These are phyloP conservation scores for Termitomyces heimii DNA, from an alignment of 768 basidiomycete genomes.

Conservation along the genomic window DNA sequence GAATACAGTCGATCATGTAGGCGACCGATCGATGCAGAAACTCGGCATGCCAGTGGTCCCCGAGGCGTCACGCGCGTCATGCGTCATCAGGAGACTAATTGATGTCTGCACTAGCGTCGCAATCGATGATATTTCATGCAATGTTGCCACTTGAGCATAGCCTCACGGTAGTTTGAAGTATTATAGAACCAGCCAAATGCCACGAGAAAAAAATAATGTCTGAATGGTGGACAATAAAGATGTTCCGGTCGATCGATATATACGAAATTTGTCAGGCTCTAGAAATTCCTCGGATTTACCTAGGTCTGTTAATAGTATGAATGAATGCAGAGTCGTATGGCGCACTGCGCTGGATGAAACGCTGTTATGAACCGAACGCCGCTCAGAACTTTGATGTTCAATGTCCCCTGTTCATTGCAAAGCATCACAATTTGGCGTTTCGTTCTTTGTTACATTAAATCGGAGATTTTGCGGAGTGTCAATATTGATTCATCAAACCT, in stretches of 20 bases:
- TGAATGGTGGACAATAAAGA: not conserved
- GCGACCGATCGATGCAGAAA: not conserved
- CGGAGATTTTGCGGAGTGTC: slow-evolving; percentile 9
- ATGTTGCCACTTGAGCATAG: not conserved
- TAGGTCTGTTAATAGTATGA: too few species aligned
- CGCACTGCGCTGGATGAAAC: not conserved
- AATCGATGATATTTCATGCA: not conserved
- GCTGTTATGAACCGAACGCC: not conserved
- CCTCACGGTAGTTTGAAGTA: not conserved
- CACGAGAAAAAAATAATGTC: not conserved
- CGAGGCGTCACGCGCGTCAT: not conserved
- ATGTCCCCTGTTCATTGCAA: not conserved
- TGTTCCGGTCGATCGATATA: not conserved
- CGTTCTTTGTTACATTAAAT: not conserved
- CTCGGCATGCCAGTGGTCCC: not conserved
- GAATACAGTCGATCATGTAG: not conserved
- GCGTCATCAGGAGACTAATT: slow-evolving; percentile 4
- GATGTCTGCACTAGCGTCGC: not conserved
- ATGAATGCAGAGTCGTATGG: not conserved
- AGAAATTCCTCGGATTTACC: not conserved
- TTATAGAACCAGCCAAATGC: not conserved
- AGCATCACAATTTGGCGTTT: not conserved
- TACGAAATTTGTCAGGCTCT: not conserved
- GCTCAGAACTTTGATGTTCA: not conserved
- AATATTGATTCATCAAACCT: too few species aligned